Evolutionary conservation across 257 asterid genomes (phyloP), one percentile per base, ranked within the genome.

Genomic region (Fraxinus quadrangulata): DNA sequence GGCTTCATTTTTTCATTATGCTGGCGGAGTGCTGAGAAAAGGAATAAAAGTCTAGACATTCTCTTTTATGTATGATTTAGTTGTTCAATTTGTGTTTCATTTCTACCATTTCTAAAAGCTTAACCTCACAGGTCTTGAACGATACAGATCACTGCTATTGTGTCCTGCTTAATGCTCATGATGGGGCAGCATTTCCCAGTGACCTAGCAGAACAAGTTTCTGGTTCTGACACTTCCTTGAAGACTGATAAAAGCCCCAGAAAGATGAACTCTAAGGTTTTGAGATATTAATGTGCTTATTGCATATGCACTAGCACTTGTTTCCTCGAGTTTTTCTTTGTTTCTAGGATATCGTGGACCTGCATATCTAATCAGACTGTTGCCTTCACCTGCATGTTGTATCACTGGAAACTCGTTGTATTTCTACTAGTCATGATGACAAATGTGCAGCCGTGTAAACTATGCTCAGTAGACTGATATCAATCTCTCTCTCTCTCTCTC

Each of bases 101-200:
- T 19, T 77, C 51, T 49, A 13, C 72, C 33, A 24, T 72, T 74
- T 70, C 67, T 70, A 61, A 73, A 65, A 76, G 63, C 49, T 78
- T 47, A 61, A 40, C 78, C 79, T 36, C 86, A 67, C 89, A 96
- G 99, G 99, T 96, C 61, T 85, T 96, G 83, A 96, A 97, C 33
- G 99, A 96, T 84, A 87, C 93, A 26, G 99, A 96, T 79, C 97
- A 96, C 88, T 96, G 99, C 84, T 96, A 93, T 70, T 93, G 98
- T 80, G 99, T 96, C 65, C 82, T 96, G 83, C 91, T 96, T 78
- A 88, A 96, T 80, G 99, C 99, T 69, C 91, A 90, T 76, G 91
- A 89, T 73, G 99, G 96, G 77, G 97, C 97, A 28, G 97, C 97
- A 81, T 92, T 92, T 85, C 98, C 99, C 3, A 45, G 67, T 80